Evolutionary conservation across 2,329 filamentous ascomycete genomes (phyloP).

Genomic region (Neophaeococcomyces aloes): DNA sequence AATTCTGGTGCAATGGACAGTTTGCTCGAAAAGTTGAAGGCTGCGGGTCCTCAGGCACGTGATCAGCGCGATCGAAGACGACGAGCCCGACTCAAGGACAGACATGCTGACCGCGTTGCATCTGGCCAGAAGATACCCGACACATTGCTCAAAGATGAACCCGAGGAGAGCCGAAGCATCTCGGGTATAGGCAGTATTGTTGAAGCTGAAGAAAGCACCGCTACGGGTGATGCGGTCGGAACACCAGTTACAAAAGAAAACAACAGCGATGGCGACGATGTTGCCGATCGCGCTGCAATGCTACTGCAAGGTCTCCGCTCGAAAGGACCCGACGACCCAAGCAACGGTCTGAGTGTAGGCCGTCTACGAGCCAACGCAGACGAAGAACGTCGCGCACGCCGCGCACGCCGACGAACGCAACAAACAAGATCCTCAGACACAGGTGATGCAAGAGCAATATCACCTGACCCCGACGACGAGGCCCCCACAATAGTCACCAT

Average conservation of each 20-base stretch:
- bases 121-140: constrained; percentile 85
- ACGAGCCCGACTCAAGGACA: constrained; percentile 77
- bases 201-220: constrained; percentile 18
- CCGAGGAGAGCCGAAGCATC: constrained; percentile 39
- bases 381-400: constrained; percentile 59
- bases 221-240: constrained; percentile 21
- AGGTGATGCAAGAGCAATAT: constrained; percentile 17
- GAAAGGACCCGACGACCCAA: constrained; percentile 40
- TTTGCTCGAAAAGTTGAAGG: constrained; percentile 84
- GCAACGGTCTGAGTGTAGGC: constrained; percentile 47
- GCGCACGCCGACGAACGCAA: constrained; percentile 56
- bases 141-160: constrained; percentile 43
- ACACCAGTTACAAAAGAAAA: constrained; percentile 26
- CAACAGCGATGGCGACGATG: constrained; percentile 52
- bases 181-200: constrained; percentile 14
- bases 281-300: constrained; percentile 73
- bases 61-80: constrained; percentile 83
- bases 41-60: constrained; percentile 77
- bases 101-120: constrained; percentile 79
- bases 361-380: constrained; percentile 65
- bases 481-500: not conserved
- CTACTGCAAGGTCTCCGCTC: constrained; percentile 69
- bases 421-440: constrained; percentile 23
- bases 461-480: constrained; percentile 12
- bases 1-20: constrained; percentile 92